Percentiles rank a stretch among this genome's conserved stretches.
These are phyloP conservation scores for Phycomyces nitens DNA, from an alignment of 192 early-diverging fungal species.

Conservation along the genomic window DNA sequence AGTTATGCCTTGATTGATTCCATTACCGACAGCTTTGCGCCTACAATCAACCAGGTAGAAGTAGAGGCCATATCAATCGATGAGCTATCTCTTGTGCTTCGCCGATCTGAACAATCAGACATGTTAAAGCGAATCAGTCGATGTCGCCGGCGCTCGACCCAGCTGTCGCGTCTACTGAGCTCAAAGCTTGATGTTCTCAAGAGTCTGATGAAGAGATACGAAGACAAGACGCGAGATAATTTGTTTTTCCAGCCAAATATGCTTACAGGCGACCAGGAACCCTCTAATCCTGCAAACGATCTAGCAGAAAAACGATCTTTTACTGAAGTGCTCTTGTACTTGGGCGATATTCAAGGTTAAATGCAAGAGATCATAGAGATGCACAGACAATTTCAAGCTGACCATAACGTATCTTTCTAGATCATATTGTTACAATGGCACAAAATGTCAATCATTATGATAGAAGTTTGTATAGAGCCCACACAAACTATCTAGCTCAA, in stretches of 20 bases:
- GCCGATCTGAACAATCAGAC: conserved; percentile 60
- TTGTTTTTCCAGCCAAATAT: neutral
- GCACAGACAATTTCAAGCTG: too few species aligned
- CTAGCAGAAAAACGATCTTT: conserved; percentile 25
- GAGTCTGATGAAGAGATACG: conserved; percentile 52
- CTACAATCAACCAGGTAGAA: conserved; percentile 71
- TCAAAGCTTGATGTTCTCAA: conserved; percentile 56
- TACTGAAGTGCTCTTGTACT: conserved; percentile 64
- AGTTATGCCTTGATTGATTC: conserved; percentile 75
- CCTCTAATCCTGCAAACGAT: neutral
- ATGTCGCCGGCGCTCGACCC: conserved; percentile 46
- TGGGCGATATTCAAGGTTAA: conserved; percentile 72
- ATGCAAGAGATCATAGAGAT: too few species aligned
- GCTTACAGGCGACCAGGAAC: neutral
- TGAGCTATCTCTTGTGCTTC: conserved; percentile 73
- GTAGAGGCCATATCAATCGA: conserved; percentile 78
- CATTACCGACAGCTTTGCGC: conserved; percentile 76
- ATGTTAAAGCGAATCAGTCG: conserved; percentile 53
- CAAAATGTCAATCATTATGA: conserved; percentile 71
- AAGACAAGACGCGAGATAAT: conserved; percentile 29
- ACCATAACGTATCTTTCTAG: neutral
- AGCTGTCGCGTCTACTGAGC: conserved; percentile 44
- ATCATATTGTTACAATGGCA: conserved; percentile 71
- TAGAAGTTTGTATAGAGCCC: conserved; percentile 63
- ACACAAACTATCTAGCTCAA: conserved; percentile 81